phyloP scores from a whole-genome alignment of 2,329 filamentous ascomycete species.

The Fusarium cicatricum region DNA sequence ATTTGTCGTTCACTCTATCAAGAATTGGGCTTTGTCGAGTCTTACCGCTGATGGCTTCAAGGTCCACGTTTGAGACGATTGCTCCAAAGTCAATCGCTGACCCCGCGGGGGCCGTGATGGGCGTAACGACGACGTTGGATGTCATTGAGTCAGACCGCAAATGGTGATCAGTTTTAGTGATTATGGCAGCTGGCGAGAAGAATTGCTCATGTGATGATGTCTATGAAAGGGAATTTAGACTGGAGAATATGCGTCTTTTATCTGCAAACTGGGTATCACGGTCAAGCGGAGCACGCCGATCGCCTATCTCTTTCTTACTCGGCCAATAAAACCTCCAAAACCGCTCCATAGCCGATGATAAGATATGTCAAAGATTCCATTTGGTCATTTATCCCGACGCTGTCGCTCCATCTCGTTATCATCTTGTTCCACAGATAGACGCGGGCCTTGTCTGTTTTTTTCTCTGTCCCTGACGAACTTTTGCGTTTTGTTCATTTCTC shows the following conservation, averaged over 20 bases:
- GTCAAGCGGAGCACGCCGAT: constrained; percentile 25
- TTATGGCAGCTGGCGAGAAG: not conserved
- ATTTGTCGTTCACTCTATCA: constrained; percentile 18
- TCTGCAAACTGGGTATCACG: not conserved
- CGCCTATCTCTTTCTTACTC: constrained; percentile 25
- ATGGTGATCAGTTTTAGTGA: not conserved
- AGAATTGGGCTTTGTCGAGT: constrained; percentile 12
- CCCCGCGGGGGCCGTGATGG: constrained; percentile 47
- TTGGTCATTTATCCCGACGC: too few relatives aligned
- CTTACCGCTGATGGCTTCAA: constrained; percentile 70
- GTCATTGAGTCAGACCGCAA: constrained; percentile 23
- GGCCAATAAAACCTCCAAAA: not conserved
- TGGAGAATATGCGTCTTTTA: constrained; percentile 7
- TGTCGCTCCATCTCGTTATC: too few relatives aligned
- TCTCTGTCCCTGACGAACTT: too few relatives aligned
- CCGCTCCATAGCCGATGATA: not conserved
- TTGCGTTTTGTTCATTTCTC: too few relatives aligned
- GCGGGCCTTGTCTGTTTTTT: too few relatives aligned
- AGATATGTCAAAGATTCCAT: too few relatives aligned
- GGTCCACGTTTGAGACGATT: constrained; percentile 62
- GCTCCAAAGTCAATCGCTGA: constrained; percentile 67
- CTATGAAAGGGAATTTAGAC: not conserved
- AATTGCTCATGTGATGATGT: not conserved
- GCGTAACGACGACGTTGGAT: constrained; percentile 46
- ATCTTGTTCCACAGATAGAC: too few relatives aligned